These are phyloP conservation scores for Botryosphaeria dothidea DNA, from an alignment of 2,329 filamentous ascomycete species.

Conservation along the genomic window DNA sequence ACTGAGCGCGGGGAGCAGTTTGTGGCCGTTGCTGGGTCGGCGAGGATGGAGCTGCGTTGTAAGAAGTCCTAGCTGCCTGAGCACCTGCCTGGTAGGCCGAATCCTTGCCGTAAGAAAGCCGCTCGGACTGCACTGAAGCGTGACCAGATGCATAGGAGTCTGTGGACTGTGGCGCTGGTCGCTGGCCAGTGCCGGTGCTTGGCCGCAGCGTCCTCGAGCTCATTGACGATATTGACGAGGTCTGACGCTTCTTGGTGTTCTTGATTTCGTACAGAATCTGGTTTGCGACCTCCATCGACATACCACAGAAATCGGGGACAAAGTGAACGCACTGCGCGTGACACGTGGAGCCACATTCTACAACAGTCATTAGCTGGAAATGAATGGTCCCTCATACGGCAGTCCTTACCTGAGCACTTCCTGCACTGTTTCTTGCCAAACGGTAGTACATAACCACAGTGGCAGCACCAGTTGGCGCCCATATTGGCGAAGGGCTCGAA, in stretches of 20 bases:
- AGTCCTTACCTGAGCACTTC: slow-evolving; percentile 75
- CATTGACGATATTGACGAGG: slow-evolving; percentile 55
- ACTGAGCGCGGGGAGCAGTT: slow-evolving; percentile 50
- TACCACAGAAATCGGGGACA: slow-evolving; percentile 97
- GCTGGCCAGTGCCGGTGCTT: slow-evolving; percentile 46
- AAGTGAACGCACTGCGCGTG: slow-evolving; percentile 91
- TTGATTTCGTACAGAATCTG: slow-evolving; percentile 87
- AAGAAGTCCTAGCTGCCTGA: slow-evolving; percentile 50
- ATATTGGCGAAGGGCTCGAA: slow-evolving; percentile 97
- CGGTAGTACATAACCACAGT: slow-evolving; percentile 93
- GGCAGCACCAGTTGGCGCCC: slow-evolving; percentile 98
- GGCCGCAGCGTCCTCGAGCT: slow-evolving; percentile 68
- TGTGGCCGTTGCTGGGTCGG: slow-evolving; percentile 50
- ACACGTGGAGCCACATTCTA: slow-evolving; percentile 88
- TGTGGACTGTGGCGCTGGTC: slow-evolving; percentile 33
- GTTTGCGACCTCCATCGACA: slow-evolving; percentile 97
- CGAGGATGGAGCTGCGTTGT: slow-evolving; percentile 46
- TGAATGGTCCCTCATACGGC: neutral
- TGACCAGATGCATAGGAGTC: slow-evolving; percentile 37
- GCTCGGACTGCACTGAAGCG: slow-evolving; percentile 42
- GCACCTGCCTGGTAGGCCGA: slow-evolving; percentile 36
- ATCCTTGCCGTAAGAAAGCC: slow-evolving; percentile 53
- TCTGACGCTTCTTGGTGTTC: slow-evolving; percentile 70
- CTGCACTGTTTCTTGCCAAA: slow-evolving; percentile 94
- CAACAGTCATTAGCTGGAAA: slow-evolving; percentile 23